Evolutionary conservation across 164 flowering plant genomes (phyloP), one percentile per base, ranked within the genome.

Genomic region (Cinnamomum micranthum): DNA sequence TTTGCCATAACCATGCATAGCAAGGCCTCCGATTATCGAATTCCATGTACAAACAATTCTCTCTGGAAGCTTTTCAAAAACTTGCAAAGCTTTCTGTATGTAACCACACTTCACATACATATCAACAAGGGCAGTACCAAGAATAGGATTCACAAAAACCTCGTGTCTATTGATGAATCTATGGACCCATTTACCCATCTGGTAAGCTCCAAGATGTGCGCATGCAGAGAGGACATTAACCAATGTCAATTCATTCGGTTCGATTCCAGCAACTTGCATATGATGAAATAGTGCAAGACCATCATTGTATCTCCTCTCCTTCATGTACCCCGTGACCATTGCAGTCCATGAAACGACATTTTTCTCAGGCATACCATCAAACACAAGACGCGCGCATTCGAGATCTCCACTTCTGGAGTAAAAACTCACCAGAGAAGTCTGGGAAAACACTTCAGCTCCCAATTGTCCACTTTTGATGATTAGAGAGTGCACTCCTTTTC

Each of bases 331-430:
- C 0, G 81, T 78, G 27, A 78, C 70, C 74, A 81, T 77, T 2
- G 79, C 81, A 55, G 78, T 78, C 83, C 83, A 78, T 7, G 81
- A 78, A 23, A 81, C 81, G 50, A 76, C 77, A 71, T 81, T 81
- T 66, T 75, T 78, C 2, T 60, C 67, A 1, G 75, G 75, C 79
- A 81, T 81, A 50, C 28, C 68, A 62, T 81, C 79, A 19, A 81
- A 81, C 3, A 78, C 51, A 1, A 1, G 58, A 10, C 78, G 41
- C 1, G 83, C 82, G 55, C 14, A 70, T 27, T 79, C 79, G 5
- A 76, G 25, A 69, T 76, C 76, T 41, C 82, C 77, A 50, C 22
- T 17, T 12, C 33, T 67, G 10, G 74, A 70, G 51, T 80, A 80
- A 67, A 77, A 80, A 50, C 62, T 60, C 22, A 80, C 66, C 75